phyloP scores from a whole-genome alignment of 306 rosid genomes.

The Prunus padus region DNA sequence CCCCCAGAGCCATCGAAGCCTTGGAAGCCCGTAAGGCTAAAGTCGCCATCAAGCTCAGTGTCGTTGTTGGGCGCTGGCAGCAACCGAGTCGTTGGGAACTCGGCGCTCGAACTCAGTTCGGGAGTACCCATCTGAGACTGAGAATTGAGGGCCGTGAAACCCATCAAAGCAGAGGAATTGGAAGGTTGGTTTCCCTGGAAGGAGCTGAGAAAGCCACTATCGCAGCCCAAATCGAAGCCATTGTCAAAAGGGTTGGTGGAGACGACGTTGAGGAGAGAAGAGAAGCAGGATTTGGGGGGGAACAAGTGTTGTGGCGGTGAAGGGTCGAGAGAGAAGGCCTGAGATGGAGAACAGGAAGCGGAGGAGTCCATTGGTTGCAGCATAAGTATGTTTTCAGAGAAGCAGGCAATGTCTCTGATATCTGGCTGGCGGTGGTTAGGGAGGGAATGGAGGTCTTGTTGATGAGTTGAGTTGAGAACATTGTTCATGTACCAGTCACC shows the following conservation, averaged over 20 bases:
- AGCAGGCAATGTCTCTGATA: constrained; percentile 33
- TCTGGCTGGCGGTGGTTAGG: constrained; percentile 22
- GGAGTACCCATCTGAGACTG: constrained; percentile 33
- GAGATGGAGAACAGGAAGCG: constrained; percentile 52
- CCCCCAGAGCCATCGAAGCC: constrained; percentile 38
- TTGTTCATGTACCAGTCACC: constrained; percentile 56
- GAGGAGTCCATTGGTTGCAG: constrained; percentile 53
- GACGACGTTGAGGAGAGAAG: constrained; percentile 43
- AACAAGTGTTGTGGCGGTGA: constrained; percentile 53
- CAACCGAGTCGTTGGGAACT: constrained; percentile 33
- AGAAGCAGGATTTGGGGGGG: constrained; percentile 48
- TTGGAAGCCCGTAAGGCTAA: constrained; percentile 25
- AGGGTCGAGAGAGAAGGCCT: constrained; percentile 47
- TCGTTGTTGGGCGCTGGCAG: constrained; percentile 29
- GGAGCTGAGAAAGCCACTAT: constrained; percentile 32
- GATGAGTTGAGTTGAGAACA: constrained; percentile 32
- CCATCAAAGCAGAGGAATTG: constrained; percentile 42
- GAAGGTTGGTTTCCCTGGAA: constrained; percentile 31
- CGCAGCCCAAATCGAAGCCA: constrained; percentile 53
- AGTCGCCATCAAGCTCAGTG: background rate
- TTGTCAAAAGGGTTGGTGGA: constrained; percentile 42
- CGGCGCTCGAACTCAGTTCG: constrained; percentile 43
- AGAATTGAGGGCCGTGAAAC: constrained; percentile 36
- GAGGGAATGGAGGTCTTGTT: constrained; percentile 28
- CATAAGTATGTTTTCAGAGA: background rate